Percentiles rank a stretch among this genome's conserved stretches.
Conservation (phyloP, 257 asterid species). For the Solanum okadae region DNA sequence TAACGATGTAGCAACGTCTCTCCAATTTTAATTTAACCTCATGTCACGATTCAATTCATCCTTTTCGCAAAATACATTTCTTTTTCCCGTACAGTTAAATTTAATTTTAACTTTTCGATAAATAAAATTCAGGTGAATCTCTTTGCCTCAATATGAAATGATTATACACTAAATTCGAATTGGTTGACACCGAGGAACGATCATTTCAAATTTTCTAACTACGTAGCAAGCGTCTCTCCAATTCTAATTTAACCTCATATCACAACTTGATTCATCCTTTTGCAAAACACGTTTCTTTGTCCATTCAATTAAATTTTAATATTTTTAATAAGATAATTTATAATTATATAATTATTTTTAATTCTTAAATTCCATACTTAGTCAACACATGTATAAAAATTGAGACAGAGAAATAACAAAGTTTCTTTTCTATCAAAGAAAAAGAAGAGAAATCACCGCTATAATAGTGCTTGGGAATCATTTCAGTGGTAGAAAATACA, state of each 20-base stretch:
- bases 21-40: too few relatives aligned
- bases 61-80: too few relatives aligned
- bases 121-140: too few relatives aligned
- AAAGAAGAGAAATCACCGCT: not conserved
- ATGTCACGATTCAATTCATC: too few relatives aligned
- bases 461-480: not conserved
- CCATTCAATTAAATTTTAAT: not conserved
- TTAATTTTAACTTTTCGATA: too few relatives aligned
- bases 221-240: not conserved
- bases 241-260: not conserved
- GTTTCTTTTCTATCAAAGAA: not conserved
- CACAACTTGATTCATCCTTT: too few relatives aligned
- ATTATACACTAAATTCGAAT: too few relatives aligned
- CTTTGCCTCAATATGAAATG: not conserved
- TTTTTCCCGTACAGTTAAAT: rapidly evolving
- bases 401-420: not conserved
- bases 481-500: not conserved
- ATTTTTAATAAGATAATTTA: too few relatives aligned
- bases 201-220: not conserved
- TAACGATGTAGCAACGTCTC: too few relatives aligned
- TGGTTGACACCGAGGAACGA: rapidly evolving
- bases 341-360: not conserved
- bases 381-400: not conserved
- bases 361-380: not conserved
- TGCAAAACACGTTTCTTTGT: not conserved